Base-by-base conservation (phyloP, 441 rosid species). In the Capsella rubella region DNA sequence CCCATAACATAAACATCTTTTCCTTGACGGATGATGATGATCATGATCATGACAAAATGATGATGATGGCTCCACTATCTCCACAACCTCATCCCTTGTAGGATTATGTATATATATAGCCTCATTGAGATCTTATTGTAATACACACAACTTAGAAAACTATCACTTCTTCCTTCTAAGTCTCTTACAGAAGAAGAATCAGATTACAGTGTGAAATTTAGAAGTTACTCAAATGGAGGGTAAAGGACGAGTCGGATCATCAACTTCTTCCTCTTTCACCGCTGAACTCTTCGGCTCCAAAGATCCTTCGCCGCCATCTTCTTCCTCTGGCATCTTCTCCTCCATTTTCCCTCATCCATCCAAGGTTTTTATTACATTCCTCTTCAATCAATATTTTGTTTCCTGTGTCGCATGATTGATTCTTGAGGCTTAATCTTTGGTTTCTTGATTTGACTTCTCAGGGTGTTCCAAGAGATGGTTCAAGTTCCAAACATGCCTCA, bases 251-350 rank as follows among this genome's bases (percentile, higher is more conserved):
- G 75, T 58, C 31, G 74, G 82, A 25, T 71, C 80, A 72, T 82
- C 91, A 61, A 71, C 79, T 47, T 89, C 92, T 75, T 79, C 79
- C 50, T 89, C 93, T 12, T 87, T 87, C 64, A 84, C 89, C 11
- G 75, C 89, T 51, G 92, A 90, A 52, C 93, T 93, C 77, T 93
- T 90, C 54, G 93, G 97, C 73, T 82, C 78, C 64, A 93, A 82
- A 78, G 90, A 89, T 49, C 79, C 85, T 37, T 77, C 64, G 4
- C 73, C 80, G 3, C 77, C 77, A 43, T 78, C 90, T 28, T 86
- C 97, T 12, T 60, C 89, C 35, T 71, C 80, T 0, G 91, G 93
- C 59, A 82, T 80, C 62, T 91, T 91, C 59, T 85, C 94, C 34
- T 83, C 98, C 57, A 90, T 93, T 62, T 89, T 91, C 55, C 83